Evolutionary conservation across 2,329 filamentous ascomycete genomes (phyloP).

Genomic region (Neofusicoccum ribis): DNA sequence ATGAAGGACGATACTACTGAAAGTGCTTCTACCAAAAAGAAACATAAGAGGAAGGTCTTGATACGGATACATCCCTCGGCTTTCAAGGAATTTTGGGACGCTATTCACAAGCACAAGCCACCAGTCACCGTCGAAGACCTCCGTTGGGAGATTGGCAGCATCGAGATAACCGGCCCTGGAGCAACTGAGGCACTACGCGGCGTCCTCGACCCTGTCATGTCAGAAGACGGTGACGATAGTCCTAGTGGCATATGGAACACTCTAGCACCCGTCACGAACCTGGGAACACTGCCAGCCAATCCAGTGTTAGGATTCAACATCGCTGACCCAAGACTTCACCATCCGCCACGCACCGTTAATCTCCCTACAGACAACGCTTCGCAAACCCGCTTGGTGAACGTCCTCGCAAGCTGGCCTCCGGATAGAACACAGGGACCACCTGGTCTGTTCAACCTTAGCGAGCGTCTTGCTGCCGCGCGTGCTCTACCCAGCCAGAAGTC

Average conservation of each 20-base stretch:
- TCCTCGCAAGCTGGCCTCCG: conserved; percentile 67
- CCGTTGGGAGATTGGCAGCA: conserved; percentile 71
- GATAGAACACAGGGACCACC: conserved; percentile 53
- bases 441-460: conserved; percentile 67
- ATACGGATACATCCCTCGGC: conserved; percentile 81
- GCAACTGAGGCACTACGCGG: conserved; percentile 76
- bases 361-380: conserved; percentile 25
- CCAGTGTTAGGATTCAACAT: conserved; percentile 71
- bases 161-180: conserved; percentile 69
- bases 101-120: conserved; percentile 59
- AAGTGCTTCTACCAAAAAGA: conserved; percentile 31
- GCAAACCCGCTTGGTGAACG: conserved; percentile 53
- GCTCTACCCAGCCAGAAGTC: conserved; percentile 74
- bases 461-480: conserved; percentile 64
- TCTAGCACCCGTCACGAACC: conserved; percentile 37
- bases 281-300: conserved; percentile 68
- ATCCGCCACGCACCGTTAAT: conserved; percentile 64
- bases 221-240: conserved; percentile 27
- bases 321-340: conserved; percentile 76
- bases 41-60: conserved; percentile 57
- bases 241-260: conserved; percentile 36
- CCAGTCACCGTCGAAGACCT: conserved; percentile 66
- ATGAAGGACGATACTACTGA: conserved; percentile 22
- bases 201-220: conserved; percentile 57
- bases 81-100: conserved; percentile 68